A percentile compares a stretch with the other conserved stretches of the same genome.
These are phyloP conservation scores for Rhizopogon vinicolor DNA, from an alignment of 768 basidiomycete genomes.

Conservation along the genomic window DNA sequence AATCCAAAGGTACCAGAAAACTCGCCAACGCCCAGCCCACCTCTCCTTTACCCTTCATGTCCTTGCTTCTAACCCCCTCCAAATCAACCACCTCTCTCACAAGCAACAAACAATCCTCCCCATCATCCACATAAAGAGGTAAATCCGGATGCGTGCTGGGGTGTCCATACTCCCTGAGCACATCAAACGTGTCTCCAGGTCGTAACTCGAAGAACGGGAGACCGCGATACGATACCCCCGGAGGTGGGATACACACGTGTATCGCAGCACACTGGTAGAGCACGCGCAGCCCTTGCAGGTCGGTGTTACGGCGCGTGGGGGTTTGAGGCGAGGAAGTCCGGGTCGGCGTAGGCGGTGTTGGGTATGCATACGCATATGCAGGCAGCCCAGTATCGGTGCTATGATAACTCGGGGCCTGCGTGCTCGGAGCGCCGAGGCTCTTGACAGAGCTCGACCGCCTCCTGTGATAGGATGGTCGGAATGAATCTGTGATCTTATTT, in stretches of 20 bases:
- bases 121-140: slow-evolving; percentile 75
- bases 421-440: slow-evolving; percentile 26
- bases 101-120: slow-evolving; percentile 70
- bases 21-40: slow-evolving; percentile 84
- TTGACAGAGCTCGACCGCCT: slow-evolving; percentile 29
- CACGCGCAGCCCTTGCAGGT: slow-evolving; percentile 33
- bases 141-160: slow-evolving; percentile 69
- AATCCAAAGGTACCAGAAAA: slow-evolving; percentile 62
- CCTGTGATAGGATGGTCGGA: slow-evolving; percentile 26
- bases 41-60: slow-evolving; percentile 26
- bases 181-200: slow-evolving; percentile 57
- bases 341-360: slow-evolving; percentile 6
- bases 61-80: slow-evolving; percentile 11
- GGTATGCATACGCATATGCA: slow-evolving; percentile 13
- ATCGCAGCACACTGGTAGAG: slow-evolving; percentile 67
- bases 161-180: slow-evolving; percentile 75
- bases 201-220: slow-evolving; percentile 75
- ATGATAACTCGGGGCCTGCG: slow-evolving; percentile 17
- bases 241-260: slow-evolving; percentile 63
- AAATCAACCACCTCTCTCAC: slow-evolving; percentile 42
- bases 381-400: slow-evolving; percentile 17
- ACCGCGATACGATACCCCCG: slow-evolving; percentile 60
- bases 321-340: slow-evolving; percentile 18
- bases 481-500: slow-evolving; percentile 27
- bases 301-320: slow-evolving; percentile 19